Conservation (phyloP, 2,329 filamentous ascomycete species). For the Davidsoniella eucalypti region DNA sequence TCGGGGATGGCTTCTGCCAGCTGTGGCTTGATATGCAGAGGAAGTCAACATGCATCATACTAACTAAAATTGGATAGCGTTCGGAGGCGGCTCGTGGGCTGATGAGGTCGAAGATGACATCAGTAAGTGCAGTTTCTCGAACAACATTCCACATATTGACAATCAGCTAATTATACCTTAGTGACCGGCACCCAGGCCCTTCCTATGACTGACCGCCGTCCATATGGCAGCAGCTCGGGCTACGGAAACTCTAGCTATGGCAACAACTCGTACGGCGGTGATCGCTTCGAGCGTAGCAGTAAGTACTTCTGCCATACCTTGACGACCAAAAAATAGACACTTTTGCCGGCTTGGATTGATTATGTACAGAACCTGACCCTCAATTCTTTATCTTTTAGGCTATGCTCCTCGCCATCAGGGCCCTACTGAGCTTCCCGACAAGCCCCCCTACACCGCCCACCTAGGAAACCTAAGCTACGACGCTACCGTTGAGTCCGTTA, state of each 20-base stretch:
- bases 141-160: not conserved
- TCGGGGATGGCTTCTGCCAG: too few species aligned
- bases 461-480: slow-evolving; percentile 95
- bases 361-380: not conserved
- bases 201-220: slow-evolving; percentile 31
- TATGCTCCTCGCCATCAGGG: slow-evolving; percentile 55
- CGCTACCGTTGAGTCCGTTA: slow-evolving; percentile 66
- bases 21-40: too few species aligned
- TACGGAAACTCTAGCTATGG: slow-evolving; percentile 20
- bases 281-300: slow-evolving; percentile 2
- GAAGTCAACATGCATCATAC: too few species aligned
- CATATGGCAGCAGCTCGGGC: slow-evolving; percentile 20
- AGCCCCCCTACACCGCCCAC: slow-evolving; percentile 90
- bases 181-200: slow-evolving; percentile 38
- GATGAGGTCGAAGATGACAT: slow-evolving; percentile 93
- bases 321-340: not conserved
- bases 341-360: too few species aligned
- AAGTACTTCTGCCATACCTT: not conserved
- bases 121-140: slow-evolving; percentile 37
- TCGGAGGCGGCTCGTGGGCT: slow-evolving; percentile 76
- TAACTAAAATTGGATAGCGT: slow-evolving; percentile 21
- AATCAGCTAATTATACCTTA: not conserved
- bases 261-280: slow-evolving; percentile 3
- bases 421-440: slow-evolving; percentile 59
- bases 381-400: slow-evolving; percentile 24